Evolutionary conservation across 2,329 filamentous ascomycete species (phyloP), one percentile per base, ranked within the genome.

Genomic region (Aspergillus sp.): DNA sequence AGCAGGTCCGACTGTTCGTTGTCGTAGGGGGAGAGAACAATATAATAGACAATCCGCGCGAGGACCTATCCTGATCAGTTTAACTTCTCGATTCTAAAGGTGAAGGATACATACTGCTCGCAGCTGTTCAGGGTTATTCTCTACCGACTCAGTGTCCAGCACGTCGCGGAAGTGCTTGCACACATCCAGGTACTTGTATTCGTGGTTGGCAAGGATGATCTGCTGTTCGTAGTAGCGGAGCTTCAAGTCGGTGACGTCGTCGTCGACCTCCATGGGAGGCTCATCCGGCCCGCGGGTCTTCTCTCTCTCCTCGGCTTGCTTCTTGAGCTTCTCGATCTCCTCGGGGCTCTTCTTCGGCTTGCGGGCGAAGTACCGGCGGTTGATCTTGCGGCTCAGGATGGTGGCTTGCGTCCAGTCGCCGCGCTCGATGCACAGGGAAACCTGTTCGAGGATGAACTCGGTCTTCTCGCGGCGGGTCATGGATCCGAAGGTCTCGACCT

Each of bases 101-200:
- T n/a, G 8, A 11, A 20, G n/a, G n/a, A 41, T 42, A 73, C 87
- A 68, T 84, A 95, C 90, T 5, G 90, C 88, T 64, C 86, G 88
- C 56, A 97, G 84, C 75, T 95, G 91, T 57, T 86, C 79, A 7
- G 90, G 83, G 69, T 96, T 91, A 62, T 95, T 85, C 74, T 97
- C 90, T 4, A 99, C 91, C 3, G 92, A 90, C 72, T 96, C 91
- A 0, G 95, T 99, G 70, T 99, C 93, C 56, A 99, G 77, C 4
- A 99, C 93, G 71, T 97, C 92, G 70, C 94, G 83, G 78, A 97
- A 99, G 76, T 99, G 86, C 77, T 99, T 99, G 85, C 94, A 99
- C 32, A 87, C 93, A 58, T 97, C 93, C 32, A 99, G 84, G 67
- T 99, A 99, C 75, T 96, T 96, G 77, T 91, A 85, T 60, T 99